phyloP scores from a whole-genome alignment of 768 basidiomycete species.

The Termitomyces sp. region DNA sequence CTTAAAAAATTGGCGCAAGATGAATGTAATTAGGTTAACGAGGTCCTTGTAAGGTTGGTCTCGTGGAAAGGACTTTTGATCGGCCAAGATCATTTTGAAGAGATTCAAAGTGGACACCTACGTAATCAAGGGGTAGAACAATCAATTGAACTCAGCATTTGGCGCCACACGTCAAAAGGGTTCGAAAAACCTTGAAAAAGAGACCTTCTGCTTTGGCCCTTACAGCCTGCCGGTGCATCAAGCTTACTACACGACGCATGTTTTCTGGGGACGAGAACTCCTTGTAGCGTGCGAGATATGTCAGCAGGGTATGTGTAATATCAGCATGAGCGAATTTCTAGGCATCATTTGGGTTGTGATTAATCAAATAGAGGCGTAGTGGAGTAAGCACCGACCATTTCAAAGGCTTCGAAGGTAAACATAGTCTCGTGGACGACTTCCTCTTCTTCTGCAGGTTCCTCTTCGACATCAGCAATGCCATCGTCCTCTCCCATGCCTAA shows the following conservation, averaged over 20 bases:
- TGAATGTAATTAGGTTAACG: constrained; percentile 74
- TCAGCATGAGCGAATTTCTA: constrained; percentile 90
- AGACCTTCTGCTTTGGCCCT: constrained; percentile 89
- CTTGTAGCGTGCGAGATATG: constrained; percentile 78
- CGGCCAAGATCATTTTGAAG: constrained; percentile 82
- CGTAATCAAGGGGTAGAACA: constrained; percentile 12
- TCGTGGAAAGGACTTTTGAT: constrained; percentile 73
- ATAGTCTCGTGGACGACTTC: constrained; percentile 75
- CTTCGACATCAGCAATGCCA: constrained; percentile 64
- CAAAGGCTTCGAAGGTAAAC: constrained; percentile 90
- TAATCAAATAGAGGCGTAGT: background rate
- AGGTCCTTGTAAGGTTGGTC: constrained; percentile 83
- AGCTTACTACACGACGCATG: constrained; percentile 84
- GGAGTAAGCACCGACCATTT: constrained; percentile 53
- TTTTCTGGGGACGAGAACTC: constrained; percentile 76
- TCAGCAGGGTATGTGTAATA: constrained; percentile 77
- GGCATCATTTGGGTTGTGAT: background rate
- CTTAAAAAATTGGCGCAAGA: constrained; percentile 94
- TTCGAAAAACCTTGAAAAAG: constrained; percentile 79
- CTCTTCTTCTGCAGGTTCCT: constrained; percentile 56
- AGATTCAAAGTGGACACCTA: constrained; percentile 87
- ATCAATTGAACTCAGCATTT: constrained; percentile 11
- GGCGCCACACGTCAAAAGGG: constrained; percentile 15
- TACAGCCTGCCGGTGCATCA: constrained; percentile 90
- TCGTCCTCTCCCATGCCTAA: constrained; percentile 42